Percentiles rank a stretch among this genome's conserved stretches.
Conservation (phyloP, 2,329 filamentous ascomycete species). For the Rachicladosporium sp. region DNA sequence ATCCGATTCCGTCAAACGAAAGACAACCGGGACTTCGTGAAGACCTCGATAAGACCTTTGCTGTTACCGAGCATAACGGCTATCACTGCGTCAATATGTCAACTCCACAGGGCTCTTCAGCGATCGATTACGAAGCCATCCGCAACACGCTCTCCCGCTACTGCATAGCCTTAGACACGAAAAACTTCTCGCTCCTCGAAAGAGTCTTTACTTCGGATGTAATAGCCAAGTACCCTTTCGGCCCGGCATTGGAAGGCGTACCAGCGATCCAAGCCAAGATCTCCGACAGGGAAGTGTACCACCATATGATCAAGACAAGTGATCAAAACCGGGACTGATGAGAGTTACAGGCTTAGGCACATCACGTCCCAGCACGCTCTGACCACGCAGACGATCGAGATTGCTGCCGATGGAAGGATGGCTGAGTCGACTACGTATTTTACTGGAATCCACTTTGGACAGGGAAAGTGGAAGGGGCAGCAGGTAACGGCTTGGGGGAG, state of each 20-base stretch:
- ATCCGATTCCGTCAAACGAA: too few relatives aligned
- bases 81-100: background rate
- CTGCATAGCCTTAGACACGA: slow-evolving; percentile 33
- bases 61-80: too few relatives aligned
- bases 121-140: slow-evolving; percentile 27
- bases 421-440: slow-evolving; percentile 30
- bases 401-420: slow-evolving; percentile 19
- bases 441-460: slow-evolving; percentile 30
- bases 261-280: slow-evolving; percentile 3
- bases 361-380: slow-evolving; percentile 32
- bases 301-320: too few relatives aligned
- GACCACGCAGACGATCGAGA: slow-evolving; percentile 29
- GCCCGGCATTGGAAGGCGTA: slow-evolving; percentile 3
- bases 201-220: slow-evolving; percentile 31
- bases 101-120: background rate
- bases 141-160: slow-evolving; percentile 31
- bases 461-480: slow-evolving; percentile 28
- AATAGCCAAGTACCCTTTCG: slow-evolving; percentile 28
- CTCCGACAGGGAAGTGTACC: background rate
- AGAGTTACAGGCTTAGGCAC: slow-evolving; percentile 23
- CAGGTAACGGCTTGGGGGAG: slow-evolving; percentile 29
- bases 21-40: too few relatives aligned
- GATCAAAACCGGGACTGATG: too few relatives aligned
- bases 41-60: too few relatives aligned
- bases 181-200: slow-evolving; percentile 26